Percentiles rank a stretch among this genome's conserved stretches.
These are phyloP conservation scores for Pestalotiopsis sp. DNA, from an alignment of 2,329 filamentous ascomycete genomes.

Conservation along the genomic window DNA sequence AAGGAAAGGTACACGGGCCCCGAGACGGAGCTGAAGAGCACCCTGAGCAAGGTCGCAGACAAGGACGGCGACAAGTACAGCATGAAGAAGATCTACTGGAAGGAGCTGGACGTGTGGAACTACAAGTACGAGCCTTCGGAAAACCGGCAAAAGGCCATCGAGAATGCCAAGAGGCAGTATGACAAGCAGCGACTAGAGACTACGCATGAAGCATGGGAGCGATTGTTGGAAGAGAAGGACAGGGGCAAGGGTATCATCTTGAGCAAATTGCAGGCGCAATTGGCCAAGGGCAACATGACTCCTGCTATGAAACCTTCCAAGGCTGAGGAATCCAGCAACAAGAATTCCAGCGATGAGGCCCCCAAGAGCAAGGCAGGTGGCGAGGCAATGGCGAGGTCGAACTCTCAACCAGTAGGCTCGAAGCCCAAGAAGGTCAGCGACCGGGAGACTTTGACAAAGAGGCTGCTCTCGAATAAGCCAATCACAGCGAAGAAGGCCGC, in stretches of 20 bases:
- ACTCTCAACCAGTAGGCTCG: conserved; percentile 48
- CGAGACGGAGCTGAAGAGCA: conserved; percentile 53
- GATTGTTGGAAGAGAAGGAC: conserved; percentile 56
- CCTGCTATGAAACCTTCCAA: conserved; percentile 42
- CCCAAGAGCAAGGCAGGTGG: conserved; percentile 34
- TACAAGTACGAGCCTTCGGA: conserved; percentile 56
- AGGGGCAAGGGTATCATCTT: conserved; percentile 60
- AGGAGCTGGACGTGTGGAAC: conserved; percentile 64
- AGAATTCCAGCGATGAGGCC: conserved; percentile 38
- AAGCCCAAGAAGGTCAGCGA: conserved; percentile 59
- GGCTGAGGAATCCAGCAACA: conserved; percentile 44
- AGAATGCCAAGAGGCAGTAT: conserved; percentile 60
- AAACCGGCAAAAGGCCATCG: conserved; percentile 59
- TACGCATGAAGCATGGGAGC: conserved; percentile 61
- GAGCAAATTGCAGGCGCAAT: conserved; percentile 60
- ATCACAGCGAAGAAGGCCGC: conserved; percentile 32
- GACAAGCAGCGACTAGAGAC: conserved; percentile 59
- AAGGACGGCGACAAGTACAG: conserved; percentile 50
- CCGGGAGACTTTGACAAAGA: conserved; percentile 57
- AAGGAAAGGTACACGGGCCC: conserved; percentile 50
- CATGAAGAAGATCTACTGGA: conserved; percentile 59
- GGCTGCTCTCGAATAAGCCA: conserved; percentile 44
- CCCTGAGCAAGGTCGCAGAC: conserved; percentile 59
- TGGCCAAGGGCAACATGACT: conserved; percentile 52
- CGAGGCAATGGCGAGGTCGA: conserved; percentile 49